These are phyloP conservation scores for Discostella stelligeroides DNA, from an alignment of 108 stramenopile species.

Conservation along the genomic window DNA sequence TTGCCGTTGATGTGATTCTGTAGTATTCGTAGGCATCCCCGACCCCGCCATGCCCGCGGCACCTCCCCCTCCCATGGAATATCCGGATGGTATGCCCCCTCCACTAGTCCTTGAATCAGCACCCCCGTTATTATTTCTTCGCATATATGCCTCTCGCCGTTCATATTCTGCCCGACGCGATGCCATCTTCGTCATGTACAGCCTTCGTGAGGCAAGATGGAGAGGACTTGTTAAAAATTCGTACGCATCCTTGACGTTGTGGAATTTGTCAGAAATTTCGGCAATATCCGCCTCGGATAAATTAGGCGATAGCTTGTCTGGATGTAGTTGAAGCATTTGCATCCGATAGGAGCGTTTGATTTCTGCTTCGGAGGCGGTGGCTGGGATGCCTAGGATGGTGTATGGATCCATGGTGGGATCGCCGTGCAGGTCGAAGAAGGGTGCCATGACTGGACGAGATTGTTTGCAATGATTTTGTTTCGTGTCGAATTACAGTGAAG, in stretches of 20 bases:
- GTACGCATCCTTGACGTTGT: conserved; percentile 49
- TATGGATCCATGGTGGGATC: conserved; percentile 37
- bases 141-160: conserved; percentile 36
- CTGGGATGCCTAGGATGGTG: conserved; percentile 30
- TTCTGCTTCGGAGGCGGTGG: conserved; percentile 34
- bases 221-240: conserved; percentile 38
- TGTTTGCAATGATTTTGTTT: background rate
- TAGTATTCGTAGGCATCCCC: background rate
- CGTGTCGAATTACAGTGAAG: no score
- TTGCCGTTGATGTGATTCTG: background rate
- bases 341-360: conserved; percentile 44
- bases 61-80: conserved; percentile 6
- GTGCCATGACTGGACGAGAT: conserved; percentile 14
- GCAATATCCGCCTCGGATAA: conserved; percentile 23
- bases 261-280: conserved; percentile 35
- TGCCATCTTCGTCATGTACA: conserved; percentile 42
- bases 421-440: conserved; percentile 41
- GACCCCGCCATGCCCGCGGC: conserved; percentile 14
- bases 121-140: conserved; percentile 13
- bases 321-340: conserved; percentile 44
- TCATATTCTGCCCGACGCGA: conserved; percentile 35
- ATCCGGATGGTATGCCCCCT: background rate
- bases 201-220: conserved; percentile 29
- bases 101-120: background rate
- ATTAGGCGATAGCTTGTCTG: conserved; percentile 38